Base-by-base conservation (phyloP, 805 yeast genomes). In the Scheffersomyces amazonensis region DNA sequence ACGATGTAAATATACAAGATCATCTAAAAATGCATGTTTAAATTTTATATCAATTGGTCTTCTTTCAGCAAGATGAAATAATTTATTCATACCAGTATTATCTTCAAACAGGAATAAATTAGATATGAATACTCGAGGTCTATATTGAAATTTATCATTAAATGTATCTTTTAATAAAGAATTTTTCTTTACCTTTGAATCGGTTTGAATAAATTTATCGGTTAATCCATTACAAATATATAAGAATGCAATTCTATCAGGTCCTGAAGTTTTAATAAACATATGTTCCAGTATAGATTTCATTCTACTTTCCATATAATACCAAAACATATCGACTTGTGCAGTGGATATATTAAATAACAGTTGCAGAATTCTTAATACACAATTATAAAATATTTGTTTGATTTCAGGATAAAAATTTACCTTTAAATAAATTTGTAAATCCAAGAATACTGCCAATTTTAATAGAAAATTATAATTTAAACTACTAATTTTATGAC, bases 11-110 rank as follows among this genome's bases (percentile, higher is more conserved):
- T 41, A 52, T 15, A 64, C 34, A 5, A 68, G 47, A 37, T 69
- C 75, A 18, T 50, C 54, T 16, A 69, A 43, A 27, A 66, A 59
- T 16, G 51, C 52, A 28, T 56, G 36, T 49, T 57, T 37, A 51
- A 45, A 8, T 38, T 34, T 23, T 52, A 43, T 15, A 44, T 59
- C 63, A 8, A 53, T 47, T 6, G 48, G 44, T 10, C 40, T 46
- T 29, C 66, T 45, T 34, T 60, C 56, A 10, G 73, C 58, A 1
- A 50, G 32, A 17, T 54, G 46, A 40, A 66, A 67, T 42, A 62
- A 62, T 49, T 66, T 66, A 46, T 69, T 69, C 37, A 69, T 54
- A 1, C 75, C 75, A 3, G 75, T 69, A 46, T 64, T 68, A 40
- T 69, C 75, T 34, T 69, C 74, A 29, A 67, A 52, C 12, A 56